phyloP scores from a whole-genome alignment of 495 filamentous ascomycete genomes.

The Penicillium lividum region DNA sequence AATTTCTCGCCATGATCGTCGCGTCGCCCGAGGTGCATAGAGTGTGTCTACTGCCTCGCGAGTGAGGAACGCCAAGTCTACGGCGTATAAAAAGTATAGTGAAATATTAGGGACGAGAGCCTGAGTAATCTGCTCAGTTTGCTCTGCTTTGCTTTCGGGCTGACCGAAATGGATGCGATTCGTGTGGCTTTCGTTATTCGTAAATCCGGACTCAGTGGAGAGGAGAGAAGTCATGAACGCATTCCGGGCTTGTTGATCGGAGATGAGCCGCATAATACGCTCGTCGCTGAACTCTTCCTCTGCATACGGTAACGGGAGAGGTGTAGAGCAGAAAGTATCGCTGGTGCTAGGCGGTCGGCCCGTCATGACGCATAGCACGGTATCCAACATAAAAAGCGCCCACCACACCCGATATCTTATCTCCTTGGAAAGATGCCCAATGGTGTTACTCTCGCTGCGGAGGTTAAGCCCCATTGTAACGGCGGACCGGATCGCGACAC shows the following conservation, averaged over 20 bases:
- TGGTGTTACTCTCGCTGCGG: constrained; percentile 52
- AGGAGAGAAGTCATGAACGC: constrained; percentile 21
- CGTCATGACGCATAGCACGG: constrained; percentile 57
- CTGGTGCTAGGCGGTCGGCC: constrained; percentile 59
- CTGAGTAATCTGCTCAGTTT: background rate
- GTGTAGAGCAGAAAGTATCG: constrained; percentile 55
- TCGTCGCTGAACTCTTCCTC: constrained; percentile 48
- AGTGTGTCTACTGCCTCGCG: constrained; percentile 25
- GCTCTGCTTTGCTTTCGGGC: background rate
- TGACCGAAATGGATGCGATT: background rate
- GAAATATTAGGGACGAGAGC: constrained; percentile 21
- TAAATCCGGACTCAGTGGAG: constrained; percentile 5
- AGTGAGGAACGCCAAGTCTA: constrained; percentile 28
- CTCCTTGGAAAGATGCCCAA: constrained; percentile 50
- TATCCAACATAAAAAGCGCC: constrained; percentile 60
- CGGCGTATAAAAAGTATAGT: constrained; percentile 26
- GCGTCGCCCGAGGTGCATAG: constrained; percentile 23
- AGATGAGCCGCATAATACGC: constrained; percentile 31
- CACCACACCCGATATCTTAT: constrained; percentile 48
- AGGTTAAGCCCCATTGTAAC: constrained; percentile 62
- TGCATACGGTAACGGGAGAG: constrained; percentile 52
- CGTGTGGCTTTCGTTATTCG: constrained; percentile 1
- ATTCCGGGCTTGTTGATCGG: constrained; percentile 29
- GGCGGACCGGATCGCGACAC: constrained; percentile 59
- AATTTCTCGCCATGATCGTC: constrained; percentile 25